These are phyloP conservation scores for Mycena filopes DNA, from an alignment of 768 basidiomycete genomes.

Conservation along the genomic window DNA sequence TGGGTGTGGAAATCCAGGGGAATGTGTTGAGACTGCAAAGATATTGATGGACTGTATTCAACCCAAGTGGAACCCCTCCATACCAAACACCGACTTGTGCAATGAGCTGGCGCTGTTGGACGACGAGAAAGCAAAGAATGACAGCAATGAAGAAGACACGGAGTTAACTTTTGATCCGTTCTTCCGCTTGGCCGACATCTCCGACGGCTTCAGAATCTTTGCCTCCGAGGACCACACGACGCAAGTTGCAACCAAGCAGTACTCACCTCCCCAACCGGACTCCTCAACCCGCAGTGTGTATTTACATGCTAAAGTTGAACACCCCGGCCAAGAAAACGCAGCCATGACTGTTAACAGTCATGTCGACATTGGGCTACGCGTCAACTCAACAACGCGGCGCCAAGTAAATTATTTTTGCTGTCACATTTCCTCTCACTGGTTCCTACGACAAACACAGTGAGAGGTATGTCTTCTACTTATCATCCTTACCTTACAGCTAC, in stretches of 20 bases:
- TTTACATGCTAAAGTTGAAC: background rate
- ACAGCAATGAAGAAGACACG: background rate
- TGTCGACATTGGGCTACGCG: too few relatives aligned
- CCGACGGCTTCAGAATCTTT: slow-evolving; percentile 15
- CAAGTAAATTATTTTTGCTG: too few relatives aligned
- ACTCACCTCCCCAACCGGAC: background rate
- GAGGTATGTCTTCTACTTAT: too few relatives aligned
- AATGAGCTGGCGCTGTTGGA: slow-evolving; percentile 10
- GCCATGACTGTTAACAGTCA: too few relatives aligned
- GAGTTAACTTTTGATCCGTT: slow-evolving; percentile 8
- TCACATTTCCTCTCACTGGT: too few relatives aligned
- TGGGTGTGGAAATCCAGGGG: background rate
- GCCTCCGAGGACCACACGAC: slow-evolving; percentile 5
- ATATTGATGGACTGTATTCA: slow-evolving; percentile 2
- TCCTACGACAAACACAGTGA: too few relatives aligned
- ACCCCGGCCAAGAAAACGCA: background rate
- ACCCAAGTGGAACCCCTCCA: slow-evolving; percentile 13
- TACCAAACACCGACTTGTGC: slow-evolving; percentile 1
- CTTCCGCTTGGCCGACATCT: background rate
- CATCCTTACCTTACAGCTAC: too few relatives aligned
- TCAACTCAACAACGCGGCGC: too few relatives aligned
- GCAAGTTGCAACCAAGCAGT: background rate
- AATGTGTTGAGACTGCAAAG: slow-evolving; percentile 13
- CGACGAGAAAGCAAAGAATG: background rate
- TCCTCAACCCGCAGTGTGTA: background rate